Conservation (phyloP, 2,329 filamentous ascomycete genomes). For the Trichothecium sympodiale region DNA sequence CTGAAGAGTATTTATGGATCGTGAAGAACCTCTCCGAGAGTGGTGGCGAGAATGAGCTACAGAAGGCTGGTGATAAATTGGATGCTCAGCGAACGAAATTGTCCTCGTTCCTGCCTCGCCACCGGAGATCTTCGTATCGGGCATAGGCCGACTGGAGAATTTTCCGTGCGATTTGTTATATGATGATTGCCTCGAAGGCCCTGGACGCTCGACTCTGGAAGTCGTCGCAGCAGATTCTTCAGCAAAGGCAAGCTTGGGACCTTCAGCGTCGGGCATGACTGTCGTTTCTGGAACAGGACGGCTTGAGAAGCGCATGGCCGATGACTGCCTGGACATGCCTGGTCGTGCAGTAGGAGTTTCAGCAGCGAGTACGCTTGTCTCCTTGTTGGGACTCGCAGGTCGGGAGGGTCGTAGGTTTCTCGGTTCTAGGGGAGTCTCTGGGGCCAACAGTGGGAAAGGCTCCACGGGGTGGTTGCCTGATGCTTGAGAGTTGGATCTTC, state of each 20-base stretch:
- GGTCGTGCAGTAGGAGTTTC: constrained; percentile 24
- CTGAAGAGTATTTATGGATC: constrained; percentile 20
- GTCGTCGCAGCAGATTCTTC: constrained; percentile 16
- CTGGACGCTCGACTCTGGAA: constrained; percentile 22
- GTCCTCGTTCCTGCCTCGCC: constrained; percentile 42
- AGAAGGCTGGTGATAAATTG: constrained; percentile 11
- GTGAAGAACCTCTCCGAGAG: constrained; percentile 12
- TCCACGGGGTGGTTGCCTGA: constrained; percentile 4
- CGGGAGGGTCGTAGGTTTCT: constrained; percentile 6
- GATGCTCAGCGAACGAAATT: constrained; percentile 48
- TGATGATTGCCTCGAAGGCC: constrained; percentile 32
- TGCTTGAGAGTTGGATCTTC: constrained; percentile 1
- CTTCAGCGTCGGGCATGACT: constrained; percentile 51
- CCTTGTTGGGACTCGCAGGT: constrained; percentile 12
- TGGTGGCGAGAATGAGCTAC: constrained; percentile 11
- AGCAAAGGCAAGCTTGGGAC: constrained; percentile 58
- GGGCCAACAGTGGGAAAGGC: background rate
- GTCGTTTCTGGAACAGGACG: constrained; percentile 61
- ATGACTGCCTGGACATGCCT: constrained; percentile 39
- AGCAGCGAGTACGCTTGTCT: background rate
- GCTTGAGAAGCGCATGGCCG: constrained; percentile 55
- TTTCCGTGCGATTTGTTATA: constrained; percentile 31
- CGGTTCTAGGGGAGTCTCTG: background rate
- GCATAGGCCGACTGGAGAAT: constrained; percentile 53
- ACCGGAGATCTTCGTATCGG: constrained; percentile 47